Evolutionary conservation across 2,329 filamentous ascomycete genomes (phyloP), one percentile per base, ranked within the genome.

Genomic region (Paecilomyces sp.): DNA sequence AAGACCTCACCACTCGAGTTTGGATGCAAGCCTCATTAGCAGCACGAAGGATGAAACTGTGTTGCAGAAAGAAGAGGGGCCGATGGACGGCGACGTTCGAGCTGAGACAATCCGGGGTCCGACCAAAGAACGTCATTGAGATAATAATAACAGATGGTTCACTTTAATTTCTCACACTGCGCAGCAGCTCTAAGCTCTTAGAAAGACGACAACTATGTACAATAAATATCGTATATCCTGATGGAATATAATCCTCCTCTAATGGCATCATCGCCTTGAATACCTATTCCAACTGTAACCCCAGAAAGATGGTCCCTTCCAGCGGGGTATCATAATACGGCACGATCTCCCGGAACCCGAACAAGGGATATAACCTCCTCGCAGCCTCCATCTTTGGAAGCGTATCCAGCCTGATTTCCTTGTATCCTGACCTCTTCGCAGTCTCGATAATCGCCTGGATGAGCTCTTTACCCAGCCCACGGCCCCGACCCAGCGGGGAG

Each of bases 321-420:
- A 85, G 64, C 4, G 82, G 82, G 34, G 80, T 85, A 13, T 83
- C 76, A 68, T 86, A 86, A 65, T 86, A 87, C 25, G 75, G 68
- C 50, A 75, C 73, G 47, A 79, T 78, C 63, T 82, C 77, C 62
- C 72, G 70, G 68, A 87, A 86, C 1, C 84, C 83, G 61, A 78
- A 67, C 3, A 67, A 68, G 55, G 67, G 67, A 71, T 87, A 86
- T 63, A 85, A 63, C 33, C 65, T 68, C 60, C 76, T 75, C 22
- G 84, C 83, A 11, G 74, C 72, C 12, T 62, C 68, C 84, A 86
- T 86, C 6, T 67, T 73, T 8, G 76, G 70, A 59, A 87, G 65
- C 15, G 83, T 86, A 72, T 87, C 84, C 13, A 86, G 74, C 58
- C 80, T 73, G 66, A 86, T 79, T 59, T 80, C 78, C 9, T 65